Percentiles rank a stretch among this genome's conserved stretches.
Conservation (phyloP, 352 stramenopile genomes). For the Phytophthora litchii region DNA sequence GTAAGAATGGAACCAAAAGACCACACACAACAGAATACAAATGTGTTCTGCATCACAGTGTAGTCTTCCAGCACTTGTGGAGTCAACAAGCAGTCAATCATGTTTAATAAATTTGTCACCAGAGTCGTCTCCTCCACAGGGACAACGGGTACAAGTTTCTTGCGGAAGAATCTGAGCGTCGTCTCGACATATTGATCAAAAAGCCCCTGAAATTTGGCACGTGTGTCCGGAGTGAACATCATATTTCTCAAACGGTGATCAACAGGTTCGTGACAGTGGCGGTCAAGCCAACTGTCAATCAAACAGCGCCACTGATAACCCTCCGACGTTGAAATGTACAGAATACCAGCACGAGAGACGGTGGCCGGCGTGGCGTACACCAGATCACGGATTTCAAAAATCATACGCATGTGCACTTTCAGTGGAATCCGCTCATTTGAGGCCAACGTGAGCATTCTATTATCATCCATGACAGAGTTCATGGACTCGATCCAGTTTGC, state of each 20-base stretch:
- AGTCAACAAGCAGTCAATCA: constrained; percentile 93
- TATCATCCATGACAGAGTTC: constrained; percentile 98
- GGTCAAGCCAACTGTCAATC: constrained; percentile 93
- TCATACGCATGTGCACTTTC: constrained; percentile 96
- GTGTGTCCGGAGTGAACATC: constrained; percentile 79
- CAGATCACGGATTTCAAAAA: constrained; percentile 97
- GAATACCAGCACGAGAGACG: constrained; percentile 94
- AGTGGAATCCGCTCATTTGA: constrained; percentile 97
- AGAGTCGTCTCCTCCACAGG: constrained; percentile 94
- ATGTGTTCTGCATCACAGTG: constrained; percentile 90
- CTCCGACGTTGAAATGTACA: constrained; percentile 96
- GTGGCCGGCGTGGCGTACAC: constrained; percentile 96
- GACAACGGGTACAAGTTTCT: constrained; percentile 92
- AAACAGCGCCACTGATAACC: constrained; percentile 95
- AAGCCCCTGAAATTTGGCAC: constrained; percentile 80
- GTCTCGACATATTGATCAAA: constrained; percentile 94
- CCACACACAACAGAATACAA: constrained; percentile 97
- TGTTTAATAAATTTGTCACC: constrained; percentile 93
- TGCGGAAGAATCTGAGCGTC: constrained; percentile 94
- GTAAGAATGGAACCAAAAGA: constrained; percentile 93
- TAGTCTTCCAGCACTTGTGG: constrained; percentile 76
- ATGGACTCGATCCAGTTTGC: constrained; percentile 98
- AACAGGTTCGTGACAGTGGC: constrained; percentile 63
- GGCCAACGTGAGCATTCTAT: constrained; percentile 95
- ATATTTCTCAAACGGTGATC: constrained; percentile 77